Conservation (phyloP, 345 rosid genomes). For the Turnera subulata region DNA sequence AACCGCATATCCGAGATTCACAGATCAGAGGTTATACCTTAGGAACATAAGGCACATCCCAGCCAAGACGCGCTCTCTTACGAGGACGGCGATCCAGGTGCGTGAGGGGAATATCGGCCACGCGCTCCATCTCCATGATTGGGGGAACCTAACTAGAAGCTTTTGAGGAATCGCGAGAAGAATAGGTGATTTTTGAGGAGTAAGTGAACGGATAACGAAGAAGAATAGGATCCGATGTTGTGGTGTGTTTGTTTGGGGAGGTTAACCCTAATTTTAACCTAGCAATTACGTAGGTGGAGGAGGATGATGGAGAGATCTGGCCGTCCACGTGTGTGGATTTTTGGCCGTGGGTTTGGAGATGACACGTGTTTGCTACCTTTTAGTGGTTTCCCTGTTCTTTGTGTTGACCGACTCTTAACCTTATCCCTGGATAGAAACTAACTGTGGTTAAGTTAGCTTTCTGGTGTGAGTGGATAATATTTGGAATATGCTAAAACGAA, state of each 20-base stretch:
- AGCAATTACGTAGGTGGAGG: constrained; percentile 11
- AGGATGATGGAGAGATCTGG: constrained; percentile 22
- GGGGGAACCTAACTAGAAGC: background rate
- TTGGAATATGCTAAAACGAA: background rate
- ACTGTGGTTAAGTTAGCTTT: constrained; percentile 1
- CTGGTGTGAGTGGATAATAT: no score
- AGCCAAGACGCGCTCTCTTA: constrained; percentile 84
- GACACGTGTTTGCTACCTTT: background rate
- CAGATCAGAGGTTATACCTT: constrained; percentile 48
- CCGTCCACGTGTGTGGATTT: constrained; percentile 50
- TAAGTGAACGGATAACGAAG: background rate
- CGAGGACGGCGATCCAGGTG: constrained; percentile 81
- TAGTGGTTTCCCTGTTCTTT: background rate
- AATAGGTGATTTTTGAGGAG: background rate
- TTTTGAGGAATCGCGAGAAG: constrained; percentile 4
- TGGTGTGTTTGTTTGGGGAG: background rate
- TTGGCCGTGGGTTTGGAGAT: constrained; percentile 16
- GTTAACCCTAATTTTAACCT: constrained; percentile 51
- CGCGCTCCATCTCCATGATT: constrained; percentile 90
- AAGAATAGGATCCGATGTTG: background rate
- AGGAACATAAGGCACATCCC: constrained; percentile 70
- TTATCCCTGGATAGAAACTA: background rate
- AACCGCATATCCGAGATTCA: background rate
- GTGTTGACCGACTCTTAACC: constrained; percentile 2
- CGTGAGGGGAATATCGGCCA: constrained; percentile 58